Percentiles rank a stretch among this genome's conserved stretches.
Conservation (phyloP, 2,329 filamentous ascomycete genomes). For the Verticillium tricorpus region DNA sequence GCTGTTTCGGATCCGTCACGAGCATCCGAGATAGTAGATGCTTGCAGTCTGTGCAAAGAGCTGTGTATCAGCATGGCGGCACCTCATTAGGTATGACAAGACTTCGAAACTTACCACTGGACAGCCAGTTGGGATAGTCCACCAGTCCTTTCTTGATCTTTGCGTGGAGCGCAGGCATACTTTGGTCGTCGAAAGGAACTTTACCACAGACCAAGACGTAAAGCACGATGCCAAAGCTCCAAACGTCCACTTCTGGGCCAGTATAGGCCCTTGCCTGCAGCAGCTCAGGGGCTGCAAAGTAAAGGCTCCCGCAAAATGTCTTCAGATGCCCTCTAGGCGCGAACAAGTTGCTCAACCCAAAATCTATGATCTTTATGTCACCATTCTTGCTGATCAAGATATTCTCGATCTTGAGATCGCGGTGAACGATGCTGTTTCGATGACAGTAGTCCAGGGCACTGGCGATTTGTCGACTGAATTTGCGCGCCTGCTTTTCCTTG, state of each 20-base stretch:
- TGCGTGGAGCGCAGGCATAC: constrained; percentile 95
- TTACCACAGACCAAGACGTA: constrained; percentile 97
- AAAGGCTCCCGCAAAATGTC: constrained; percentile 95
- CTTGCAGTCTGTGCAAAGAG: constrained; percentile 68
- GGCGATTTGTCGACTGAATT: constrained; percentile 95
- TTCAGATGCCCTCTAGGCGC: constrained; percentile 80
- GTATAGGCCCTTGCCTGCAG: constrained; percentile 92
- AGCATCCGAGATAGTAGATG: constrained; percentile 92
- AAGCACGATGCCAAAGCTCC: constrained; percentile 97
- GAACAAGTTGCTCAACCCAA: constrained; percentile 94
- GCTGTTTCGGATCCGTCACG: constrained; percentile 84
- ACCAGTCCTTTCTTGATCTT: constrained; percentile 98
- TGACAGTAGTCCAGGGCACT: constrained; percentile 97
- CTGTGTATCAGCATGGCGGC: not conserved
- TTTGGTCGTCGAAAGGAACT: constrained; percentile 97
- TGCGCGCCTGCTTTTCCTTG: constrained; percentile 97
- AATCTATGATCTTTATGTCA: constrained; percentile 99
- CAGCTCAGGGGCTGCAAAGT: constrained; percentile 94
- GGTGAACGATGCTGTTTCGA: constrained; percentile 95
- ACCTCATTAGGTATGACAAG: not conserved
- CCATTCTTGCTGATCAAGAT: constrained; percentile 98
- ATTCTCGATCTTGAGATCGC: constrained; percentile 97
- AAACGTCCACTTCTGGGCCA: constrained; percentile 93
- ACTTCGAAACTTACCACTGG: constrained; percentile 60
- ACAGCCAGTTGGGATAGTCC: constrained; percentile 92